Conservation (phyloP, 768 basidiomycete genomes). For the Amanita rimosa region DNA sequence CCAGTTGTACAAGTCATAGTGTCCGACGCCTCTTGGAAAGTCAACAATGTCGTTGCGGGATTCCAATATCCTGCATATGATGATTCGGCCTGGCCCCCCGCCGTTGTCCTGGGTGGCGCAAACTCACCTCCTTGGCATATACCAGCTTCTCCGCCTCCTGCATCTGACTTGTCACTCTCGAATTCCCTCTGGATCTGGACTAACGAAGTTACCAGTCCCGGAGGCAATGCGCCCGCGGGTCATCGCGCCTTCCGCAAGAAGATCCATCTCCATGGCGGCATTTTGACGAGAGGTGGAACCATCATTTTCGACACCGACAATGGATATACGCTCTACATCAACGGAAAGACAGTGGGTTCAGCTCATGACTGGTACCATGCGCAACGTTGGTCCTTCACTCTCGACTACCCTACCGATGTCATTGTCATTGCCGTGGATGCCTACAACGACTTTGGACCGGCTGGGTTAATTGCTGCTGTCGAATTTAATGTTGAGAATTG, state of each 20-base stretch:
- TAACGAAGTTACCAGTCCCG: constrained; percentile 12
- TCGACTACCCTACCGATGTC: neutral
- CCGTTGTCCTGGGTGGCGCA: constrained; percentile 14
- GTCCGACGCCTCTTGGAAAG: constrained; percentile 21
- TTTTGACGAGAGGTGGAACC: neutral
- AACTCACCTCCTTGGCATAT: constrained; percentile 3
- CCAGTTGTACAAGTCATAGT: constrained; percentile 17
- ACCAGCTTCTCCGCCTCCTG: constrained; percentile 9
- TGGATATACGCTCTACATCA: constrained; percentile 4
- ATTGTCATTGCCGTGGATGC: constrained; percentile 1
- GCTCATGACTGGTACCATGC: neutral
- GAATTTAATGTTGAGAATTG: neutral
- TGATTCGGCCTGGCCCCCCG: constrained; percentile 19
- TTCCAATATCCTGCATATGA: constrained; percentile 20
- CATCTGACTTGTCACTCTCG: constrained; percentile 14
- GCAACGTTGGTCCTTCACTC: neutral
- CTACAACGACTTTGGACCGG: neutral
- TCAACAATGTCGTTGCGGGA: constrained; percentile 13
- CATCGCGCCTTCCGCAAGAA: constrained; percentile 4
- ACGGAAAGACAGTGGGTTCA: constrained; percentile 1
- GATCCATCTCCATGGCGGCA: neutral
- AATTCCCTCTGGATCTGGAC: constrained; percentile 23
- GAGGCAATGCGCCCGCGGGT: constrained; percentile 1
- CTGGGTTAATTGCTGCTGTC: constrained; percentile 1
- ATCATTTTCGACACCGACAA: constrained; percentile 4